Base-by-base conservation (phyloP, 345 rosid genomes). In the Ricinus communis region DNA sequence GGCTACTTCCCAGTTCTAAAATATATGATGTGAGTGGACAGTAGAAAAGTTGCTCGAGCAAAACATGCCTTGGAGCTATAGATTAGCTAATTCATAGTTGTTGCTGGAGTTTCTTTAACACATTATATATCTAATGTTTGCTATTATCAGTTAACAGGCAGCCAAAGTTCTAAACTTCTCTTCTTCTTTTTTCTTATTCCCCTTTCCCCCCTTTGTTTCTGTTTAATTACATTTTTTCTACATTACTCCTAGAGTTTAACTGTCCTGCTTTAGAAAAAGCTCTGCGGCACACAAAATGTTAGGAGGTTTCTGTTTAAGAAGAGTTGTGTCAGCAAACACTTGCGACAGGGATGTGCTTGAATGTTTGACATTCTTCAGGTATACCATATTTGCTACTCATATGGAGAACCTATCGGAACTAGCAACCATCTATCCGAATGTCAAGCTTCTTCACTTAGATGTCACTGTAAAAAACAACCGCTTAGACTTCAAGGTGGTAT, bases 361-460 rank as follows among this genome's bases (percentile, higher is more conserved):
- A 12, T 28, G 25, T 68, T 31, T 28, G n/a, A 56, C 25, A 27
- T 53, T 85, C 63, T 50, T 71, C 91, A 92, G 99, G 89, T 90
- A 87, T 71, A 86, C 93, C 40, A 83, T 92, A 79, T 88, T 92
- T 73, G 90, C 97, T 31, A 92, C 90, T 36, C 99, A 92, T 70
- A 92, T 90, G 93, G 96, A 95, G 80, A 86, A 85, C 74, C 83
- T 92, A 18, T 82, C 89, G 1, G 96, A 89, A 84, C 83, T 89
- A 61, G 92, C 99, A 55, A 87, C 91, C 59, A 83, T 92, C 69
- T 89, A 92, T 71, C 97, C 99, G 31, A 90, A 90, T 73, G 90
- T 88, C 72, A 95, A 88, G 83, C 78, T 89, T 74, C 88, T 90
- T 79, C 97, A 87, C 78, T 90, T 94, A 30, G 63, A 84, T 30